Evolutionary conservation across 305 asterid species (phyloP), one percentile per base, ranked within the genome.

Genomic region (Fraxinus floribunda): DNA sequence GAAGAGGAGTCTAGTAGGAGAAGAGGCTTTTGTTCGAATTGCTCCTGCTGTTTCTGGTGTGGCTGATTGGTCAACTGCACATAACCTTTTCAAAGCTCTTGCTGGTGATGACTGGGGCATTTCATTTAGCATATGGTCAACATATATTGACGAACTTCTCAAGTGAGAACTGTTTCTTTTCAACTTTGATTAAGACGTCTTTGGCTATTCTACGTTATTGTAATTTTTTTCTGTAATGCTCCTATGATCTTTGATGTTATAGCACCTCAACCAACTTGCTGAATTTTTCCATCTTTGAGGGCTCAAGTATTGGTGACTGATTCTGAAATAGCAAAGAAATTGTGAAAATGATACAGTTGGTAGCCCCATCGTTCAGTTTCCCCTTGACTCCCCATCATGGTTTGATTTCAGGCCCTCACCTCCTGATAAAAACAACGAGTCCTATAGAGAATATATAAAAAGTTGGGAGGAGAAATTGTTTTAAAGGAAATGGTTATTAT

Each of bases 31-130:
- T 88, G 85, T 93, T 88, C 98, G 99, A 74, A 92, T 96, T 83
- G 95, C 97, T 82, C 98, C 99, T 79, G 97, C 98, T 76, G 91
- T 96, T 82, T 86, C 98, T 86, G 99, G 99, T 81, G 92, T 94
- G 78, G 98, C 98, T 83, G 98, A 96, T 90, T 87, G 91, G 87
- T 83, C 98, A 81, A 96, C 98, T 77, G 97, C 84, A 39, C 98
- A 96, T 83, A 90, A 94, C 89, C 92, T 96, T 86, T 96, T 92
- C 90, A 93, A 88, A 91, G 97, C 98, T 87, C 97, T 96, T 83
- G 89, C 97, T 70, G 97, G 94, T 81, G 92, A 89, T 62, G 90
- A 89, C 46, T 75, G 81, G 76, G 99, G 98, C 81, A 86, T 96
- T 89, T 90, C 98, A 5, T 92, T 86, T 87, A 83, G 84, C 86